Evolutionary conservation across 345 rosid species (phyloP), one percentile per base, ranked within the genome.

Genomic region (Toxicodendron radicans): DNA sequence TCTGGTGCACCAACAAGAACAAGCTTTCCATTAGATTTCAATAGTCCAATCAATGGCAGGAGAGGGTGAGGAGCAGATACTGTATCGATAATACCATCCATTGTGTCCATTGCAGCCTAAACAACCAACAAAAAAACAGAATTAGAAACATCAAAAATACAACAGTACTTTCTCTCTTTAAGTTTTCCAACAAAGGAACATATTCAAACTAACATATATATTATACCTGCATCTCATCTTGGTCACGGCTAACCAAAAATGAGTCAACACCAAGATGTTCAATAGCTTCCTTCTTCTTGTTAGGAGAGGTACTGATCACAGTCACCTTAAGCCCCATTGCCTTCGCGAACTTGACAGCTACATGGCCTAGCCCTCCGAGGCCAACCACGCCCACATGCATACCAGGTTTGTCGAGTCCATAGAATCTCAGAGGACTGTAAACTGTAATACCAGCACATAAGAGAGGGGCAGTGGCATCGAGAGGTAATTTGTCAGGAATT

Each of bases 361-460:
- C 69, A 60, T 89, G 97, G 7, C 97, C 94, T 0, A 91, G 73
- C 10, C 91, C 91, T 10, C 92, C 94, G 27, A 88, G 83, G 1
- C 94, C 94, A 17, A 85, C 97, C 32, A 91, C 79, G 10, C 96
- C 96, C 3, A 89, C 54, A 73, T 87, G 93, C 49, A 57, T 72
- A 5, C 86, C 89, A 0, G 88, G 83, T 33, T 75, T 77, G 2
- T 74, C 83, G 0, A 91, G 75, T 52, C 87, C 93, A 33, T 63
- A 89, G 58, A 80, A 85, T 76, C 60, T 89, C 71, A 89, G 48
- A 0, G 96, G 93, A 62, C 92, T 91, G 45, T 89, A 91, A 30
- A 91, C 86, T 12, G 96, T 86, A 65, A 87, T 87, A 43, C 96
- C 93, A 18, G 93, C 92, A 68, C 96, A 91, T 0, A 89, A 89